Conservation (phyloP, 129 eudicot species). For the Rutidosis leptorrhynchoides region DNA sequence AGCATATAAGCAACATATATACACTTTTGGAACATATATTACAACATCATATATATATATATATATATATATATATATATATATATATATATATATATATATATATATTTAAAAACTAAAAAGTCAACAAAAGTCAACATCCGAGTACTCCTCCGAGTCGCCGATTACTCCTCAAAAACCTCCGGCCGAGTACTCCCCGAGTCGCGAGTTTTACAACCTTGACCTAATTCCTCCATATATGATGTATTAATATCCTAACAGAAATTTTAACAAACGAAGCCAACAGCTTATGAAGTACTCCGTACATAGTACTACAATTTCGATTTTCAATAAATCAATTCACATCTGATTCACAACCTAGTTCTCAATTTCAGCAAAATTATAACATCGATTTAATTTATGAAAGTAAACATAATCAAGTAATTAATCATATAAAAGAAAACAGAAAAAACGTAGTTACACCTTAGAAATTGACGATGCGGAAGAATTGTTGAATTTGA, state of each 20-base stretch:
- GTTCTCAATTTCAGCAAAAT: conserved; percentile 4
- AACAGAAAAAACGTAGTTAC: not conserved
- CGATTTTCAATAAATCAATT: not conserved
- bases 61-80: too few species aligned
- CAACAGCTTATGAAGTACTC: conserved; percentile 3
- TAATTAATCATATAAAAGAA: too few species aligned
- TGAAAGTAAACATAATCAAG: conserved; percentile 16
- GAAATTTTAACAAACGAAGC: not conserved
- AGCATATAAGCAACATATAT: too few species aligned
- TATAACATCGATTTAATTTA: conserved; percentile 8
- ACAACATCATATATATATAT: too few species aligned
- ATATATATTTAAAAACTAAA: too few species aligned
- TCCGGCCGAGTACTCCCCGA: too few species aligned
- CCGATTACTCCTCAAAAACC: too few species aligned
- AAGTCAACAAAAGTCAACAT: too few species aligned
- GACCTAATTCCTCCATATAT: not conserved
- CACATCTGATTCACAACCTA: not conserved
- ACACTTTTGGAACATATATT: too few species aligned
- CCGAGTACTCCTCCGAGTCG: too few species aligned
- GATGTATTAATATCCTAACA: not conserved
- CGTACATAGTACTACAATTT: not conserved
- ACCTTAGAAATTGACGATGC: conserved; percentile 26
- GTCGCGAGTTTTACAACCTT: too few species aligned
- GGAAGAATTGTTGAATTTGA: conserved; percentile 26
- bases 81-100: too few species aligned